Conservation (phyloP, 108 stramenopile species). For the Epithemia pelagica region DNA sequence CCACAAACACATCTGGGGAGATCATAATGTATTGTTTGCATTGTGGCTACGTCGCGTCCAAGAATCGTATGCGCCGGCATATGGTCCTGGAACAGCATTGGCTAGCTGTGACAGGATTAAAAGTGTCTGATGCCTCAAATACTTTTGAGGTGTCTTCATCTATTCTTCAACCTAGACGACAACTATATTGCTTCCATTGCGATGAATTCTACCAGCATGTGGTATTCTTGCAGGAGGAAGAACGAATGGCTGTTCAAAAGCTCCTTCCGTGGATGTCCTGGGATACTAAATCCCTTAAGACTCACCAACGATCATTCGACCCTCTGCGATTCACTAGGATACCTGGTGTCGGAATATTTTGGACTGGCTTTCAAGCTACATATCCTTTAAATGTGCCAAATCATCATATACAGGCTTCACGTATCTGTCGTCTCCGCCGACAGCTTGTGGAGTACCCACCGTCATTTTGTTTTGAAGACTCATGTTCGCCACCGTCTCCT, state of each 20-base stretch:
- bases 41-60: conserved; percentile 1
- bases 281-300: conserved; percentile 26
- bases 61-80: background rate
- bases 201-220: conserved; percentile 66
- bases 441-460: conserved; percentile 20
- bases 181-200: conserved; percentile 53
- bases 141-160: background rate
- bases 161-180: background rate
- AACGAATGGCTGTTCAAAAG: conserved; percentile 45
- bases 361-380: conserved; percentile 65
- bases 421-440: conserved; percentile 32
- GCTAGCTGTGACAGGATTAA: background rate
- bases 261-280: conserved; percentile 49
- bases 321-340: conserved; percentile 53
- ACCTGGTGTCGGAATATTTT: conserved; percentile 62
- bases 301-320: conserved; percentile 60
- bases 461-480: background rate
- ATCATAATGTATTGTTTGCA: conserved; percentile 5
- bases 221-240: conserved; percentile 66
- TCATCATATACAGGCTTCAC: conserved; percentile 43
- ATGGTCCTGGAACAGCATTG: background rate
- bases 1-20: background rate
- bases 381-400: conserved; percentile 55
- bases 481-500: background rate
- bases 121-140: background rate